A percentile compares a stretch with the other conserved stretches of the same genome.
Conservation (phyloP, 495 filamentous ascomycete genomes). For the Zalerion maritima region DNA sequence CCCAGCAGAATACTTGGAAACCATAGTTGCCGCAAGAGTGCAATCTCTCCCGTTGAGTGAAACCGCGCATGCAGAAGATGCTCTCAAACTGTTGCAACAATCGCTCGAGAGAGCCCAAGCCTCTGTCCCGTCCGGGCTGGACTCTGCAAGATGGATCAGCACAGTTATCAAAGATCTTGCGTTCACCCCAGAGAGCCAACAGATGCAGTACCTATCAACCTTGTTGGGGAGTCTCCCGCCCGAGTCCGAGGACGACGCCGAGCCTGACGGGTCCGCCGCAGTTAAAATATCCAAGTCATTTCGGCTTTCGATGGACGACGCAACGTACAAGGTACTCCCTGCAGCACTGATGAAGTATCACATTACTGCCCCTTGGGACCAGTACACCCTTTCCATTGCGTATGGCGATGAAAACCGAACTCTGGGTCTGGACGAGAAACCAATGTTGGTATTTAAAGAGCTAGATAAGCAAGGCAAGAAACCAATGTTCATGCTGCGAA, state of each 20-base stretch:
- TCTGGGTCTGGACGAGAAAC: slow-evolving; percentile 53
- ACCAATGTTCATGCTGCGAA: slow-evolving; percentile 69
- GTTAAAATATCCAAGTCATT: slow-evolving; percentile 71
- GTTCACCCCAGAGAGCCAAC: not conserved
- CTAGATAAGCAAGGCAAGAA: slow-evolving; percentile 63
- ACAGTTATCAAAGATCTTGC: slow-evolving; percentile 1
- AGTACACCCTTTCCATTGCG: slow-evolving; percentile 66
- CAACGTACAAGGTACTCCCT: slow-evolving; percentile 62
- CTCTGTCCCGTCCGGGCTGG: no score
- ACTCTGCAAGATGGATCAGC: no score
- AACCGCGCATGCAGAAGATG: no score
- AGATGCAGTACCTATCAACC: not conserved
- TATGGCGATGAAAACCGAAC: slow-evolving; percentile 68
- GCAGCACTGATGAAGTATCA: slow-evolving; percentile 70
- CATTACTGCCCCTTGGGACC: slow-evolving; percentile 60
- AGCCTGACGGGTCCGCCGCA: not conserved
- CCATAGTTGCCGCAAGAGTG: no score
- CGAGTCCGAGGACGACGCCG: not conserved
- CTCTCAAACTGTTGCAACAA: no score
- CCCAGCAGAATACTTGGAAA: no score
- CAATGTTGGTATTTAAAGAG: slow-evolving; percentile 62
- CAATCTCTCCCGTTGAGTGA: no score
- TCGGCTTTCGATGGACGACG: slow-evolving; percentile 63
- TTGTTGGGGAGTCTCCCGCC: not conserved
- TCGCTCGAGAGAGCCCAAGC: no score